Evolutionary conservation across 2,329 filamentous ascomycete genomes (phyloP).

Genomic region (Lachnellula hyalina): DNA sequence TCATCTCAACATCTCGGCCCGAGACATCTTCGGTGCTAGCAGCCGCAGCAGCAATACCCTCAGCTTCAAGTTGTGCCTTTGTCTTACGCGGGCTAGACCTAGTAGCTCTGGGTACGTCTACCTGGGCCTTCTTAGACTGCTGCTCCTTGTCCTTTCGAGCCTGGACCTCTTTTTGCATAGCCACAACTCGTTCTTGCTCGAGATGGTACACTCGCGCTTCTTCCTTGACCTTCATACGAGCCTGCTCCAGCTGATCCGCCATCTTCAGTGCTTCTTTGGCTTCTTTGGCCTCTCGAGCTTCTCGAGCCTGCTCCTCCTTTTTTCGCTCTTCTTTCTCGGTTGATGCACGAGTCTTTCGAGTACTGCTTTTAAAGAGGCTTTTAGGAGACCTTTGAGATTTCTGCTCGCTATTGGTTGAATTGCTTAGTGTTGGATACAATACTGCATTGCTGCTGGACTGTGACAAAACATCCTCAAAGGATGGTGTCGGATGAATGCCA

Average conservation of each 20-base stretch:
- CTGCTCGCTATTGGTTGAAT: constrained; percentile 22
- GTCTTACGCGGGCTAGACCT: constrained; percentile 49
- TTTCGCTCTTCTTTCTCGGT: constrained; percentile 54
- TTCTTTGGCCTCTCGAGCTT: constrained; percentile 56
- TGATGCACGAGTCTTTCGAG: constrained; percentile 50
- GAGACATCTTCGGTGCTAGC: constrained; percentile 31
- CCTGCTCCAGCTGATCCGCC: constrained; percentile 59
- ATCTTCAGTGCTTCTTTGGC: constrained; percentile 56
- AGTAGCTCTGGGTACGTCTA: constrained; percentile 38
- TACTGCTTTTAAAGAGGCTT: constrained; percentile 17
- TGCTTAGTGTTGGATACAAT: constrained; percentile 43
- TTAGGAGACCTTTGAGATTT: constrained; percentile 20
- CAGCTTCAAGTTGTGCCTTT: constrained; percentile 33
- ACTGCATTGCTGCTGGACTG: constrained; percentile 30
- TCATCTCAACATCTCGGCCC: constrained; percentile 49
- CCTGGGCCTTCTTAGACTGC: constrained; percentile 30
- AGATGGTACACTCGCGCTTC: constrained; percentile 57
- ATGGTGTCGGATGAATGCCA: constrained; percentile 39
- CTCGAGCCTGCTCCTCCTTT: constrained; percentile 56
- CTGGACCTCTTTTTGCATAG: constrained; percentile 48
- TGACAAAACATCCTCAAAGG: constrained; percentile 39
- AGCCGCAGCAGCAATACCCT: constrained; percentile 29
- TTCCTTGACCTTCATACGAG: constrained; percentile 63
- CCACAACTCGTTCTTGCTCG: constrained; percentile 49
- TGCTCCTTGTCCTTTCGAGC: constrained; percentile 50